These are phyloP conservation scores for Lachnellula cervina DNA, from an alignment of 2,329 filamentous ascomycete genomes.

Conservation along the genomic window DNA sequence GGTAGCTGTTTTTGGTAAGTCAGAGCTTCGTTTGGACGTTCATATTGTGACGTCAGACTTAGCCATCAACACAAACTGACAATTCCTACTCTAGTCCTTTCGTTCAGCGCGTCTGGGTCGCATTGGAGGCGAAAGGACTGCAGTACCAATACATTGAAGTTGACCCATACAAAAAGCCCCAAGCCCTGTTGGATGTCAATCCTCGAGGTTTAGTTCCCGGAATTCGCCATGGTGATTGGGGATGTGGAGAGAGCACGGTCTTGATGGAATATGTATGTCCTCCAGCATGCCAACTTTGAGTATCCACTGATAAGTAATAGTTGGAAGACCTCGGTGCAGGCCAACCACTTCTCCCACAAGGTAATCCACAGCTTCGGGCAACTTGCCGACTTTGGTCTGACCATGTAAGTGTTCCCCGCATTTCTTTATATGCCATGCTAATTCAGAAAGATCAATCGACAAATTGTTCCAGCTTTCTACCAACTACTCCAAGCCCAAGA, in stretches of 20 bases:
- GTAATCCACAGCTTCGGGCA: slow-evolving; percentile 62
- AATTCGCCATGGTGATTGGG: slow-evolving; percentile 74
- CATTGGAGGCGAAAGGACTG: slow-evolving; percentile 72
- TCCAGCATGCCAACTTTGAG: too few relatives aligned
- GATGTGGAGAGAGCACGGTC: slow-evolving; percentile 74
- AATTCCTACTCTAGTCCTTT: slow-evolving; percentile 53
- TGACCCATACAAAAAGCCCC: slow-evolving; percentile 71
- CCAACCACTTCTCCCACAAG: slow-evolving; percentile 57
- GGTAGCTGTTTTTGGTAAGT: slow-evolving; percentile 78
- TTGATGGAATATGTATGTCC: slow-evolving; percentile 74
- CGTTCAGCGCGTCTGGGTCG: slow-evolving; percentile 85
- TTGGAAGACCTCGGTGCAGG: slow-evolving; percentile 68
- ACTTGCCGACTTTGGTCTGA: slow-evolving; percentile 76
- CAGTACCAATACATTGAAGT: slow-evolving; percentile 84
- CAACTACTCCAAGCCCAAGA: slow-evolving; percentile 64
- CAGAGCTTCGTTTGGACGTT: neutral
- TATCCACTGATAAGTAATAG: slow-evolving; percentile 33
- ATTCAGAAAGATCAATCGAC: slow-evolving; percentile 60
- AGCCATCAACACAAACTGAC: slow-evolving; percentile 7
- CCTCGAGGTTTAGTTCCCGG: slow-evolving; percentile 72
- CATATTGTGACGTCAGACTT: slow-evolving; percentile 12
- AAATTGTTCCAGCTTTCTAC: slow-evolving; percentile 74
- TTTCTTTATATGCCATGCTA: neutral
- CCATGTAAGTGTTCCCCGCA: slow-evolving; percentile 50
- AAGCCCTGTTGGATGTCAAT: slow-evolving; percentile 68